Base-by-base conservation (phyloP, 495 filamentous ascomycete species). In the Aspergillus mulundensis region DNA sequence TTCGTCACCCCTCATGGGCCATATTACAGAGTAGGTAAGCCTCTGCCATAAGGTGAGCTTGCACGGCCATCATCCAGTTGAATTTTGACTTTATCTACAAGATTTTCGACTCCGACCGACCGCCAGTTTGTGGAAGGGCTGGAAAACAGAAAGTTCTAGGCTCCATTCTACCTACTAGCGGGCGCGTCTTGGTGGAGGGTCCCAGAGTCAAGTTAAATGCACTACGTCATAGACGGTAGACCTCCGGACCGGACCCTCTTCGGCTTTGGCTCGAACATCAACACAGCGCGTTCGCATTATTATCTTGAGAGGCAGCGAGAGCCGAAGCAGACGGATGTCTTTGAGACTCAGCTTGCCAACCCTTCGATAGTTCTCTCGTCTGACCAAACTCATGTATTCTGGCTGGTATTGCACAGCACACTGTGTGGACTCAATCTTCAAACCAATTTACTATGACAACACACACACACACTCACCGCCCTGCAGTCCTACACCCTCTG, bases 171-270 rank as follows among this genome's bases (percentile, higher is more conserved):
- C 14, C 15, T 28, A 19, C 15, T n/a, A 46, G 12, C 15, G 5
- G 11, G 28, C 6, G 16, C 12, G 32, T 36, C 32, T 15, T 36
- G 32, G 32, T 36, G 32, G 32, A 36, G 32, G 12, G 32, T 36
- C 32, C 32, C 32, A 36, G 32, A 36, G 32, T 11, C 32, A 15
- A 36, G 32, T 11, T 10, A 14, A 36, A 15, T 36, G 12, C 5
- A 36, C 32, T 36, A 36, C 46, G 46, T 50, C 46, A 50, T 50
- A 50, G 15, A 40, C n/a, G n/a, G 38, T 18, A 16, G 46, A 50
- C 34, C 46, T 50, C 46, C 46, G 30, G 24, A 48, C 19, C 2
- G 18, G 21, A 28, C 43, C 43, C 43, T 46, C 38, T 16, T 6
- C 14, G 18, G 14, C 32, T 36, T 36, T 10, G 32, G 32, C 32